phyloP scores from a whole-genome alignment of 2,329 filamentous ascomycete genomes.

The Didymosphaeria variabile region DNA sequence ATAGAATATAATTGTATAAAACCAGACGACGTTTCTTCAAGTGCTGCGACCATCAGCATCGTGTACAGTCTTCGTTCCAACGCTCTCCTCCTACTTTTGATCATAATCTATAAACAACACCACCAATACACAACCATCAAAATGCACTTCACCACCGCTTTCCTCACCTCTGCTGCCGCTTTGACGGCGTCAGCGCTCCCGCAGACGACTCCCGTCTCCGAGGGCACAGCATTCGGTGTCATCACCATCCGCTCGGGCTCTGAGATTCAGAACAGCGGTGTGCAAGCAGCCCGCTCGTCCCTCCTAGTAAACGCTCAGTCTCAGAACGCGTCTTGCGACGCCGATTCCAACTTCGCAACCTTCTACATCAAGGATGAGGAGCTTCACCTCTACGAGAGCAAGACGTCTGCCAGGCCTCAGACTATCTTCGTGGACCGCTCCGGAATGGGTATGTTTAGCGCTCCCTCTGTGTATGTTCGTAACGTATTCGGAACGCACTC shows the following conservation, averaged over 20 bases:
- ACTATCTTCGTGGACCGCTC: slow-evolving; percentile 64
- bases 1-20: neutral
- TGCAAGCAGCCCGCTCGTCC: slow-evolving; percentile 57
- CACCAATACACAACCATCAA: slow-evolving; percentile 26
- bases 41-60: slow-evolving; percentile 1
- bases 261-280: slow-evolving; percentile 57
- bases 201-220: slow-evolving; percentile 30
- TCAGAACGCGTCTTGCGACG: slow-evolving; percentile 61
- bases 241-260: slow-evolving; percentile 62
- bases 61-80: neutral
- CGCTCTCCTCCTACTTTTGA: neutral
- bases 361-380: slow-evolving; percentile 60
- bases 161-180: slow-evolving; percentile 42
- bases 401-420: slow-evolving; percentile 55
- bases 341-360: slow-evolving; percentile 55
- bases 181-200: slow-evolving; percentile 39
- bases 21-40: neutral
- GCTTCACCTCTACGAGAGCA: slow-evolving; percentile 57
- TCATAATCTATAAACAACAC: slow-evolving; percentile 9
- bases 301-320: slow-evolving; percentile 54
- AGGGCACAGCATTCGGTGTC: slow-evolving; percentile 56
- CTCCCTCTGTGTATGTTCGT: neutral
- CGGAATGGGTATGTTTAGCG: slow-evolving; percentile 62
- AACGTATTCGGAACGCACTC: neutral
- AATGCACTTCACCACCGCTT: slow-evolving; percentile 43